Evolutionary conservation across 805 yeast species (phyloP).

Genomic region (Saturnispora sanitii): DNA sequence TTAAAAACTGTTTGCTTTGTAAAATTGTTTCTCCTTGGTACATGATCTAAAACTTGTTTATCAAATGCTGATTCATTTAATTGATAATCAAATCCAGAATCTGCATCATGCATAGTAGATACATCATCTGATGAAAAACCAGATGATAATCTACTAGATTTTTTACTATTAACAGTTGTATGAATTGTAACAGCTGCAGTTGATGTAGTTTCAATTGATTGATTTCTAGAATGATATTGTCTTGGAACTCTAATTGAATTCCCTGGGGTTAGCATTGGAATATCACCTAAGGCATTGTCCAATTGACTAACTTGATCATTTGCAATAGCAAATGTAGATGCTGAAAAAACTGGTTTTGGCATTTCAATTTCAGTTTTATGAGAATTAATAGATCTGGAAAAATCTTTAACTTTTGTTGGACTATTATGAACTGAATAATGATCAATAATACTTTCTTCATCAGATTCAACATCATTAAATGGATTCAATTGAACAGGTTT

Average conservation of each 20-base stretch:
- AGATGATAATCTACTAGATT: conserved; percentile 11
- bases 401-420: conserved; percentile 20
- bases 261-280: conserved; percentile 19
- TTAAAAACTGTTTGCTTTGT: conserved; percentile 52
- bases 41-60: conserved; percentile 15
- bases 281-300: conserved; percentile 19
- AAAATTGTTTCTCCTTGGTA: conserved; percentile 30
- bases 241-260: conserved; percentile 9
- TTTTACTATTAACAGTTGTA: conserved; percentile 11
- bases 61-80: conserved; percentile 9
- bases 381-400: conserved; percentile 29
- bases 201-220: conserved; percentile 14
- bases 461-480: conserved; percentile 31
- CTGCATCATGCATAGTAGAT: conserved; percentile 15
- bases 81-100: conserved; percentile 17
- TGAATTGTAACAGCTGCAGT: conserved; percentile 13
- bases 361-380: conserved; percentile 40
- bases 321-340: conserved; percentile 55
- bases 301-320: conserved; percentile 20
- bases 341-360: conserved; percentile 58
- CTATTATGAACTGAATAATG: conserved; percentile 21
- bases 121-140: conserved; percentile 19
- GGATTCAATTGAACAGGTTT: conserved; percentile 39
- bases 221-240: conserved; percentile 15
- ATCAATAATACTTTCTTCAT: conserved; percentile 30